phyloP scores from a whole-genome alignment of 1,284 basidiomycete genomes.

The Ceratorhiza oryzae-sativae region DNA sequence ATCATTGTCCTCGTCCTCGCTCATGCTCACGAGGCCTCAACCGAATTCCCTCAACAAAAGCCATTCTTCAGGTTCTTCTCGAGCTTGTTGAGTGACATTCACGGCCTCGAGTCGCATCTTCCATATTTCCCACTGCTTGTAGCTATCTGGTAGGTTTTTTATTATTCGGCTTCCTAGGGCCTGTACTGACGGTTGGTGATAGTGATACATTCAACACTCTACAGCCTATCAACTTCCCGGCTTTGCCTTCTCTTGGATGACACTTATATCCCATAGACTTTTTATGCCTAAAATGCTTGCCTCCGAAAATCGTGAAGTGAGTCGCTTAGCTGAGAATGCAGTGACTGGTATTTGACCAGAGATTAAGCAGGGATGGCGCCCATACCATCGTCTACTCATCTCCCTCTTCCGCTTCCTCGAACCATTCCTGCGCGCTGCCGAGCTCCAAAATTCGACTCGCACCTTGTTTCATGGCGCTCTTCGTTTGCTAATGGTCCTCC shows the following conservation, averaged over 20 bases:
- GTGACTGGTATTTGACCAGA: constrained; percentile 22
- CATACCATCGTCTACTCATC: constrained; percentile 93
- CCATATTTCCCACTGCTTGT: constrained; percentile 91
- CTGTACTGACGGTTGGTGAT: constrained; percentile 41
- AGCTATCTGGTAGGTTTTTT: constrained; percentile 73
- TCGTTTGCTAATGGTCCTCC: constrained; percentile 88
- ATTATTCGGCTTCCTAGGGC: not conserved
- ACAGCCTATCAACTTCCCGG: constrained; percentile 96
- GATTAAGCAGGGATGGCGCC: constrained; percentile 78
- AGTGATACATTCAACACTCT: constrained; percentile 96
- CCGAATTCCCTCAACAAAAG: constrained; percentile 88
- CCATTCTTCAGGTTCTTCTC: constrained; percentile 99
- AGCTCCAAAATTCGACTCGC: constrained; percentile 82
- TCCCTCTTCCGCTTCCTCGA: constrained; percentile 94
- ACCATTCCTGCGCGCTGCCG: constrained; percentile 86
- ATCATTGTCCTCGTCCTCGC: constrained; percentile 97
- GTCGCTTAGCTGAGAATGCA: constrained; percentile 45
- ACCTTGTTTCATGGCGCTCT: constrained; percentile 94
- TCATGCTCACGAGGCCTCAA: constrained; percentile 92
- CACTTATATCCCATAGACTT: constrained; percentile 91
- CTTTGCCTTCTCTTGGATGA: constrained; percentile 98
- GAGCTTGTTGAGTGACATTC: constrained; percentile 91
- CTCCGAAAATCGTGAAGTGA: constrained; percentile 81
- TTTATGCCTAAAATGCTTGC: constrained; percentile 97
- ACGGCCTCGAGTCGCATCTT: constrained; percentile 81